Base-by-base conservation (phyloP, 371 early-diverging fungal genomes). In the Capillidium heterosporum region DNA sequence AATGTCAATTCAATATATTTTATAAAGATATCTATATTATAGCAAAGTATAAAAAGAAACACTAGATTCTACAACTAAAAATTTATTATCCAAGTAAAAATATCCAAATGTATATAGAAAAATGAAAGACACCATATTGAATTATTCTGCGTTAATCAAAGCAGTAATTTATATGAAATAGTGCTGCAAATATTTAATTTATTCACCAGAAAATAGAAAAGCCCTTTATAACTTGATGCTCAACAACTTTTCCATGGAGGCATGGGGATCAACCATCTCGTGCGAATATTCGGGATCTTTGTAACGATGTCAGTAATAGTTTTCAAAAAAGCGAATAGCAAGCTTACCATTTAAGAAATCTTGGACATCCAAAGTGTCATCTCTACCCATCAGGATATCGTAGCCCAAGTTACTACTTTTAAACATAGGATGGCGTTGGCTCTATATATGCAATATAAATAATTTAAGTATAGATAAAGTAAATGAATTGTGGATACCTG, bases 351-450 rank as follows among this genome's bases (percentile, higher is more conserved):
- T 82, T 60, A 91, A 76, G 64, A 91, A 79, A 60, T 95, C 96
- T 65, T 87, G 87, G 54, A 89, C 81, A 48, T 88, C 94, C 60
- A 94, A 80, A 10, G 84, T 77, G 56, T 82, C 81, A 65, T 93
- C 94, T 61, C 73, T 77, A 53, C 94, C 94, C 59, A 70, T 68
- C 57, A 95, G 71, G 57, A 94, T 87, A 70, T 92, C 91, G 57
- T 86, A 58, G 48, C 81, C 85, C 2, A 92, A 63, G 61, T 83
- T 87, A 46, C 87, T 78, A 10, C 74, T 70, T 49, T 84, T 78
- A 41, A 89, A 64, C 53, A 78, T 73, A 32, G 87, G 83, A 48
- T 74, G 60, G 32, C 75, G 70, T 53, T 71, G 68, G 28, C 69
- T 65, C 74, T 73, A 64, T 35, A 47, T 31, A 57, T 19, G 13